Percentiles rank a stretch among this genome's conserved stretches.
phyloP scores from a whole-genome alignment of 2,329 filamentous ascomycete genomes.

The Podosphaera fusca region DNA sequence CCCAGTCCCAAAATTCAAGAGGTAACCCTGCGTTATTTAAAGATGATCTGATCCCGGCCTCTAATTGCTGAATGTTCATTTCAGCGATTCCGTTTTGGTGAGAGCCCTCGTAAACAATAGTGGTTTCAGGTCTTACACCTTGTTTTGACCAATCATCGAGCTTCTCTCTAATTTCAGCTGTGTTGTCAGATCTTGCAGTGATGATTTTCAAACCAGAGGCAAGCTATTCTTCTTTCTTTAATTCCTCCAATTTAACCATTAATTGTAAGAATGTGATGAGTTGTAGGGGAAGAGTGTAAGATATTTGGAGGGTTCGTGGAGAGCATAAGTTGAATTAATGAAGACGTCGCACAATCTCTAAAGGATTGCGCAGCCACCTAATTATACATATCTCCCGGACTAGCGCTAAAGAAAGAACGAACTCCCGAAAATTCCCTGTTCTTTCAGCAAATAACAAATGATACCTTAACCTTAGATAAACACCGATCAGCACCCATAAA shows the following conservation, averaged over 20 bases:
- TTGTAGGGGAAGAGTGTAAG: too few species aligned
- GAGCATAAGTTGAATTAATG: too few species aligned
- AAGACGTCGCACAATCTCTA: too few species aligned
- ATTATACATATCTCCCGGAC: too few species aligned
- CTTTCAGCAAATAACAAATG: too few species aligned
- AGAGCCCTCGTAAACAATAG: background rate
- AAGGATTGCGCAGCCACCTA: too few species aligned
- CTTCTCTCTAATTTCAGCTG: background rate
- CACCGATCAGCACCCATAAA: too few species aligned
- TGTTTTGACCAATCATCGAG: background rate
- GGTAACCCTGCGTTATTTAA: background rate
- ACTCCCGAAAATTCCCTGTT: too few species aligned
- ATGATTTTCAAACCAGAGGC: background rate
- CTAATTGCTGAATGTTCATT: background rate
- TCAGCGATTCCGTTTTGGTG: background rate
- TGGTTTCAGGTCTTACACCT: background rate
- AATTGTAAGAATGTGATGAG: background rate
- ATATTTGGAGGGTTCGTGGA: too few species aligned
- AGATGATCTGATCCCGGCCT: background rate
- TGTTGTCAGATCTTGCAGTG: background rate
- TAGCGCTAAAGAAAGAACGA: too few species aligned
- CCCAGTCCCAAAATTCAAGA: background rate
- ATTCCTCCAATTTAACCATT: background rate
- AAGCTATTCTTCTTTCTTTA: background rate
- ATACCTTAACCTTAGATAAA: too few species aligned